These are phyloP conservation scores for Adansonia madagascariensis DNA, from an alignment of 441 rosid species.

Conservation along the genomic window DNA sequence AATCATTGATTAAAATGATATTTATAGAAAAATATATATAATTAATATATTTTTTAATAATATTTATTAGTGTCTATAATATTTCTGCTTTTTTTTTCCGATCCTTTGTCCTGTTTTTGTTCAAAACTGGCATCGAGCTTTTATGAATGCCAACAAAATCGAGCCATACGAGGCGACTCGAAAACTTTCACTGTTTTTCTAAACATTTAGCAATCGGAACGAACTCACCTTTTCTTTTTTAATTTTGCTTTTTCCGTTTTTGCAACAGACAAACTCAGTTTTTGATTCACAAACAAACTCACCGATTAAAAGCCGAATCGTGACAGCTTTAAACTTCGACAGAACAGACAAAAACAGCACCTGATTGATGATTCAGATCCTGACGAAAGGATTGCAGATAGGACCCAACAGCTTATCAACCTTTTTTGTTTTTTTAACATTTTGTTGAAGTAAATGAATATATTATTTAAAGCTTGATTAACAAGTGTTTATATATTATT, in stretches of 20 bases:
- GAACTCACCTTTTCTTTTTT: too few relatives aligned
- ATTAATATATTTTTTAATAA: too few relatives aligned
- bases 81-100: too few relatives aligned
- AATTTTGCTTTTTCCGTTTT: background rate
- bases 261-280: background rate
- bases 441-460: too few relatives aligned
- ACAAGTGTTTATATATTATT: too few relatives aligned
- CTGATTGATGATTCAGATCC: background rate
- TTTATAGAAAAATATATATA: too few relatives aligned
- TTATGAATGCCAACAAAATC: background rate
- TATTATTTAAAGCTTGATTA: too few relatives aligned
- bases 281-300: constrained; percentile 1
- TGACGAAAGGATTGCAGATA: background rate
- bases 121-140: background rate
- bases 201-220: background rate
- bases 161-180: background rate
- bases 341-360: background rate
- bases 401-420: background rate
- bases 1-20: background rate
- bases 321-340: background rate
- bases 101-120: too few relatives aligned
- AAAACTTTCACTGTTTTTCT: background rate
- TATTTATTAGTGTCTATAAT: too few relatives aligned
- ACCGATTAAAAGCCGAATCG: background rate
- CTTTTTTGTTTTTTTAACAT: background rate